Conservation (phyloP, 805 yeast species). For the Candida chilensis region DNA sequence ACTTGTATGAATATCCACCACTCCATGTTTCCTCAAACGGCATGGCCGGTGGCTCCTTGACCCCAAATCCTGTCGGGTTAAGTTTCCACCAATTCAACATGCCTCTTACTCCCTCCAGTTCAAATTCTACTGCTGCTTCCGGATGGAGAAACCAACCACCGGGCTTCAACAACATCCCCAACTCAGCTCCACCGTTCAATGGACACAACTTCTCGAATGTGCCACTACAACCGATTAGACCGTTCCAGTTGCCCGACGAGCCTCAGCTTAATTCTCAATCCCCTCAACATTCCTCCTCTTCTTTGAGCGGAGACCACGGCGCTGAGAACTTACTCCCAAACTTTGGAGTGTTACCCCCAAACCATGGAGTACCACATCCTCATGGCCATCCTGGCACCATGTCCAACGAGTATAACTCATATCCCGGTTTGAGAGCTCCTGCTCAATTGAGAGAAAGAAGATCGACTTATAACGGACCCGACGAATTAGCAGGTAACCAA, state of each 20-base stretch:
- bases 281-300: background rate
- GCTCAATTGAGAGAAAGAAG: slow-evolving; percentile 3
- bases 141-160: slow-evolving; percentile 5
- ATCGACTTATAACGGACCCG: background rate
- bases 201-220: slow-evolving; percentile 3
- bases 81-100: slow-evolving; percentile 9
- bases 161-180: slow-evolving; percentile 4
- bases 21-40: no score
- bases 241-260: slow-evolving; percentile 16
- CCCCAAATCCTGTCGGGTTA: slow-evolving; percentile 13
- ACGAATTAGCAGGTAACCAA: slow-evolving; percentile 1
- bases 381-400: background rate
- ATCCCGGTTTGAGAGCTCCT: slow-evolving; percentile 3
- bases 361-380: slow-evolving; percentile 2
- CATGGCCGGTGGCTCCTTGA: slow-evolving; percentile 14
- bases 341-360: slow-evolving; percentile 1
- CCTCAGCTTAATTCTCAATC: background rate
- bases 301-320: slow-evolving; percentile 2
- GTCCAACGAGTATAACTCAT: background rate
- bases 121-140: no score
- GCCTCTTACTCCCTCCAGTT: slow-evolving; percentile 22
- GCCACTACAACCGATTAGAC: slow-evolving; percentile 9
- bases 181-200: slow-evolving; percentile 24
- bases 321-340: no score
- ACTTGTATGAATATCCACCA: slow-evolving; percentile 15